These are phyloP conservation scores for Hirschioporus abietinus DNA, from an alignment of 768 basidiomycete species.

Conservation along the genomic window DNA sequence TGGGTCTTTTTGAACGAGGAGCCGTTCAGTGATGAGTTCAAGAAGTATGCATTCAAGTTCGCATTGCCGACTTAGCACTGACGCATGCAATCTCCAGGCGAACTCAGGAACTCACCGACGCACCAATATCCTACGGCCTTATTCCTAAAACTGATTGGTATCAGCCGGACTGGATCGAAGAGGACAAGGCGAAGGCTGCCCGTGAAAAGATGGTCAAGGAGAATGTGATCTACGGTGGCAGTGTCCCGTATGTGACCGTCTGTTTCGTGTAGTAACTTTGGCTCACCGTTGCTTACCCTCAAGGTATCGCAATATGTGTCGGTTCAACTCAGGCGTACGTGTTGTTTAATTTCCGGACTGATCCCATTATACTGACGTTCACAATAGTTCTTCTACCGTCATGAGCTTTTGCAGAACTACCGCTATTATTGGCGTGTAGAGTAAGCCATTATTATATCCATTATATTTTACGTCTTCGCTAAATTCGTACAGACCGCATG, in stretches of 20 bases:
- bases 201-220: slow-evolving; percentile 51
- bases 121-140: slow-evolving; percentile 59
- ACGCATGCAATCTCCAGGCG: slow-evolving; percentile 17
- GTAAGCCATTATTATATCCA: slow-evolving; percentile 36
- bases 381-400: slow-evolving; percentile 73
- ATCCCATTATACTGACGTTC: not conserved
- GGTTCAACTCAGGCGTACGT: slow-evolving; percentile 86
- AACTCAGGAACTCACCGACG: slow-evolving; percentile 33
- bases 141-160: slow-evolving; percentile 70
- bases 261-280: slow-evolving; percentile 3
- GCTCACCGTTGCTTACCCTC: not conserved
- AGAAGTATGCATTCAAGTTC: slow-evolving; percentile 35
- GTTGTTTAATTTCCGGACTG: slow-evolving; percentile 1
- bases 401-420: slow-evolving; percentile 68
- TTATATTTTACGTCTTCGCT: slow-evolving; percentile 10
- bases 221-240: slow-evolving; percentile 57
- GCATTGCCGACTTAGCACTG: slow-evolving; percentile 6
- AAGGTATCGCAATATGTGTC: slow-evolving; percentile 93
- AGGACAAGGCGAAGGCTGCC: slow-evolving; percentile 42
- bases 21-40: slow-evolving; percentile 69
- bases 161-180: slow-evolving; percentile 66
- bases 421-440: slow-evolving; percentile 91
- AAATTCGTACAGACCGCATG: slow-evolving; percentile 48
- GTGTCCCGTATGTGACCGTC: slow-evolving; percentile 53
- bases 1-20: slow-evolving; percentile 86